Evolutionary conservation across 306 rosid species (phyloP).

Genomic region (Neltuma alba): DNA sequence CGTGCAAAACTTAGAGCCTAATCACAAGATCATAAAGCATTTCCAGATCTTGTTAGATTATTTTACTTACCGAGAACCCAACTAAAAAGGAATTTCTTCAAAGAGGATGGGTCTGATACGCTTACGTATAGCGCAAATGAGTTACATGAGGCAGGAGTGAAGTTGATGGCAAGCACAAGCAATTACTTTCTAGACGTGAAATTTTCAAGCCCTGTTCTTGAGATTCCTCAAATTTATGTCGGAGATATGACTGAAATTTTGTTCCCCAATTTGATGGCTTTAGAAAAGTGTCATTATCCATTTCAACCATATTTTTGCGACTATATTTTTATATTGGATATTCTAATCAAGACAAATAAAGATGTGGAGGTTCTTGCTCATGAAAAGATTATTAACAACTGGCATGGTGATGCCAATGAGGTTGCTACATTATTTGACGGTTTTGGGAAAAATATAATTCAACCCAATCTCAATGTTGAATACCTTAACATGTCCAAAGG

Average conservation of each 20-base stretch:
- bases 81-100: no score
- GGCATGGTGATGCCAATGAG: conserved; percentile 11
- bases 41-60: background rate
- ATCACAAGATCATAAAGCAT: background rate
- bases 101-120: background rate
- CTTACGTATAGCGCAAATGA: background rate
- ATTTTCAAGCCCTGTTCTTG: no score
- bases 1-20: background rate
- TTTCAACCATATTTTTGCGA: background rate
- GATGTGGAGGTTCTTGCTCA: no score
- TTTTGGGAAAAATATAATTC: background rate
- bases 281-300: conserved; percentile 2
- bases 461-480: background rate
- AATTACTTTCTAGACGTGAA: background rate
- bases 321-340: background rate
- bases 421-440: background rate
- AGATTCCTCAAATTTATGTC: no score
- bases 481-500: no score
- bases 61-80: no score
- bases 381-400: background rate
- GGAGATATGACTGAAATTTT: no score
- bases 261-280: no score
- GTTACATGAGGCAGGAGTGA: background rate
- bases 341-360: background rate
- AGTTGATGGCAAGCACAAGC: background rate